These are phyloP conservation scores for Acanthamoeba lenticulata DNA, from an alignment of 208 protist genomes.

Conservation along the genomic window DNA sequence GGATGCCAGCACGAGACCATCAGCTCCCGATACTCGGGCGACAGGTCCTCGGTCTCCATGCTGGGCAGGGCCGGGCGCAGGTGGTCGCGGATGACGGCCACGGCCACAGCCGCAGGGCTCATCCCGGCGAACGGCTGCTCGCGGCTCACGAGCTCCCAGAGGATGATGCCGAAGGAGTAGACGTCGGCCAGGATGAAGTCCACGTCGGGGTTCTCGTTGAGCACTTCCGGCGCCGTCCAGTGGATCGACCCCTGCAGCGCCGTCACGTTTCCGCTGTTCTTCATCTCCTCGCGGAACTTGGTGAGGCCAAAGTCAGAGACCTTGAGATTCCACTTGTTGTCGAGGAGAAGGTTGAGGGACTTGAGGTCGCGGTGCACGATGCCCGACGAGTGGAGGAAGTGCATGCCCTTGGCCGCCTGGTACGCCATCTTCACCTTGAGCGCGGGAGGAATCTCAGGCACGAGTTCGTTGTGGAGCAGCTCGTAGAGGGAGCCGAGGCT, in stretches of 20 bases:
- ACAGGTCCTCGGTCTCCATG: background rate
- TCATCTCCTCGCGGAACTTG: slow-evolving; percentile 6
- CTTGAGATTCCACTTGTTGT: slow-evolving; percentile 14
- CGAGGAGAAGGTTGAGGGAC: slow-evolving; percentile 3
- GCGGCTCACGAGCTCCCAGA: slow-evolving; percentile 26
- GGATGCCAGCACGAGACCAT: background rate
- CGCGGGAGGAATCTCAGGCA: background rate
- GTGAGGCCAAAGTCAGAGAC: slow-evolving; percentile 46
- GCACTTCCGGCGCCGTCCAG: slow-evolving; percentile 55
- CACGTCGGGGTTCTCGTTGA: background rate
- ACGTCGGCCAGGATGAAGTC: background rate
- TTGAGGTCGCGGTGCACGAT: background rate
- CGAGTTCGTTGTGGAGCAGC: background rate
- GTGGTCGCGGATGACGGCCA: slow-evolving; percentile 13
- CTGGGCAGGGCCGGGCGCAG: background rate
- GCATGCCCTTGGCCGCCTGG: slow-evolving; percentile 39
- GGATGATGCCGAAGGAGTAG: slow-evolving; percentile 44
- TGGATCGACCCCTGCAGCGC: background rate
- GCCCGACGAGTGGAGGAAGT: slow-evolving; percentile 23
- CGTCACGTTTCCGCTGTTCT: background rate
- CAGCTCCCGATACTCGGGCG: background rate
- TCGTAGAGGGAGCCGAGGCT: background rate
- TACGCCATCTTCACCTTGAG: background rate
- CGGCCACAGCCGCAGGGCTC: slow-evolving; percentile 42
- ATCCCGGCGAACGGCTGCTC: background rate